Evolutionary conservation across 306 rosid species (phyloP).

Genomic region (Vigna mungo): DNA sequence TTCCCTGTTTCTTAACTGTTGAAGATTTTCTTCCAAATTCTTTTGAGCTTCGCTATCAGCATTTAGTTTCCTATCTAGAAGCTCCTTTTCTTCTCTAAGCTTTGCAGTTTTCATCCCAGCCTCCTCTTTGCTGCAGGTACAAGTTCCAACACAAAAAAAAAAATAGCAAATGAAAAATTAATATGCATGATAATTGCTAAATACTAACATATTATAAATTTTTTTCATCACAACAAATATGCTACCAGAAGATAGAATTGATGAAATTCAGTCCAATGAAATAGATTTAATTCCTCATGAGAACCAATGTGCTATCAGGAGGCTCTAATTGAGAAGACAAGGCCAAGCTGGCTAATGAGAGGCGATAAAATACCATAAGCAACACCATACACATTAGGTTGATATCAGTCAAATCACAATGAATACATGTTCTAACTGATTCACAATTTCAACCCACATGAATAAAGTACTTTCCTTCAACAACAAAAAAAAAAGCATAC

Average conservation of each 20-base stretch:
- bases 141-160: constrained; percentile 25
- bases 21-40: constrained; percentile 94
- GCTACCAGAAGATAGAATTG: neutral
- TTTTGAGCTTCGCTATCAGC: constrained; percentile 93
- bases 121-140: constrained; percentile 80
- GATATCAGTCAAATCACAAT: neutral
- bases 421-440: neutral
- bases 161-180: constrained; percentile 3
- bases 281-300: neutral
- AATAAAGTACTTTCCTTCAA: neutral
- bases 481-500: neutral
- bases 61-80: constrained; percentile 89
- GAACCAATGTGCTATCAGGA: neutral
- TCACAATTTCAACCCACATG: neutral
- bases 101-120: constrained; percentile 96
- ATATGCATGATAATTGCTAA: constrained; percentile 4
- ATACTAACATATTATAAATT: neutral
- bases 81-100: constrained; percentile 94
- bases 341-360: neutral
- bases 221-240: neutral
- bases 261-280: no score
- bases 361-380: neutral
- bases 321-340: neutral
- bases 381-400: neutral
- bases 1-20: constrained; percentile 79